Conservation (phyloP, 2,329 filamentous ascomycete genomes). For the Alternaria panax region DNA sequence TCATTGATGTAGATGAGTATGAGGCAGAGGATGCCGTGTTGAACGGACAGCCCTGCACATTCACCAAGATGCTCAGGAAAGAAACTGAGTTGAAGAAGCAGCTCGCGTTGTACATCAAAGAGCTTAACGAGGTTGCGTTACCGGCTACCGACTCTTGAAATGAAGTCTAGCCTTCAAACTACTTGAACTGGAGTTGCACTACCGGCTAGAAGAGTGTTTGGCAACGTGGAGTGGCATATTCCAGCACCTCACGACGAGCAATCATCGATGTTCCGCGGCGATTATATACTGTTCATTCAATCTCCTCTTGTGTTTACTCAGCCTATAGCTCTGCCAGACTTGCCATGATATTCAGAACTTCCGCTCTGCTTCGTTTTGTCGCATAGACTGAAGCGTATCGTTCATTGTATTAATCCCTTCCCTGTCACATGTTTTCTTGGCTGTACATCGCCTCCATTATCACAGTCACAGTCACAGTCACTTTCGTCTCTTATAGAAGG, state of each 20-base stretch:
- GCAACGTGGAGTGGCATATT: too few species aligned
- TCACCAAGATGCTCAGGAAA: too few species aligned
- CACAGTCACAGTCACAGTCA: not conserved
- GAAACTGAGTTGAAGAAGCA: not conserved
- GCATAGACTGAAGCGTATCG: not conserved
- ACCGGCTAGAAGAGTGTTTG: too few species aligned
- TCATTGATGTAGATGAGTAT: too few species aligned
- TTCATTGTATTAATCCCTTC: not conserved
- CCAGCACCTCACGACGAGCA: too few species aligned
- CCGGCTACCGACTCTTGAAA: not conserved
- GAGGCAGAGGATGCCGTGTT: constrained; percentile 3
- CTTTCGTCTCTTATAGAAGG: not conserved
- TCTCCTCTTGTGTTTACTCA: not conserved
- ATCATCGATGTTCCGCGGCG: too few species aligned
- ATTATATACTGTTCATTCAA: too few species aligned
- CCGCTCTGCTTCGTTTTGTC: too few species aligned
- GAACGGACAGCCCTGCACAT: not conserved
- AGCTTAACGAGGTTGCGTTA: not conserved
- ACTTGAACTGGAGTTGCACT: not conserved
- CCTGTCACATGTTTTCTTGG: not conserved
- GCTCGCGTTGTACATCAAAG: not conserved
- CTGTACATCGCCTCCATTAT: not conserved
- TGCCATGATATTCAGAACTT: too few species aligned
- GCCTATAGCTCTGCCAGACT: too few species aligned
- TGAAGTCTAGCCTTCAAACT: not conserved